These are phyloP conservation scores for Kockovaella imperatae DNA, from an alignment of 768 basidiomycete genomes.

Conservation along the genomic window DNA sequence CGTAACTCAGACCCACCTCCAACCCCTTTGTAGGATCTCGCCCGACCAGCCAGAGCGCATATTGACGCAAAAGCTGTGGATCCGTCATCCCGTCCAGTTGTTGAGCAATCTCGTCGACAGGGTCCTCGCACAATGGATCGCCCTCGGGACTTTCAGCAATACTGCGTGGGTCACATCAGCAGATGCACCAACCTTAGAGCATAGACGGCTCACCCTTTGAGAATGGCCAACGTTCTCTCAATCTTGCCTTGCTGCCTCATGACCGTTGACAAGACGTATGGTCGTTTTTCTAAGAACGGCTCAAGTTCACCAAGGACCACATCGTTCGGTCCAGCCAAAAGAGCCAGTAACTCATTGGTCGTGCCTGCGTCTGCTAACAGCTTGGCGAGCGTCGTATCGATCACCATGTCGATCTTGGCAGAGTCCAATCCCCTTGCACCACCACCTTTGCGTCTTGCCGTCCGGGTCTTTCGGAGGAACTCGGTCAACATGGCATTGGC, in stretches of 20 bases:
- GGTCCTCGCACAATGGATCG: constrained; percentile 60
- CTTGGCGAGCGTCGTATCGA: constrained; percentile 76
- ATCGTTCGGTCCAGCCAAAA: constrained; percentile 54
- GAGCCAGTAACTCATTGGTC: constrained; percentile 55
- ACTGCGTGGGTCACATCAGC: constrained; percentile 47
- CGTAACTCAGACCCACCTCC: constrained; percentile 51
- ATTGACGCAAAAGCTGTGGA: constrained; percentile 58
- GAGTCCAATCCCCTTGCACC: constrained; percentile 31
- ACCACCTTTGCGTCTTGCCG: constrained; percentile 42
- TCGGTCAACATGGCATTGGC: constrained; percentile 68
- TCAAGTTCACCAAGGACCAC: constrained; percentile 61
- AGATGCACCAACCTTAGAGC: background rate
- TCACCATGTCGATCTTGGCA: constrained; percentile 46
- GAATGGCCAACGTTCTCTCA: constrained; percentile 58
- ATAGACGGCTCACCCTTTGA: constrained; percentile 59
- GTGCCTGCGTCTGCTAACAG: constrained; percentile 60
- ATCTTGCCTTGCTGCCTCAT: constrained; percentile 56
- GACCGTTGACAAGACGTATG: constrained; percentile 57
- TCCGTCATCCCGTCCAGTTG: constrained; percentile 57
- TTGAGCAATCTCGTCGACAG: constrained; percentile 55
- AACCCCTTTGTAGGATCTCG: constrained; percentile 63
- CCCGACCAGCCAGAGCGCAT: constrained; percentile 73
- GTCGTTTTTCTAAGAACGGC: constrained; percentile 54
- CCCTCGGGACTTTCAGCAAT: constrained; percentile 54
- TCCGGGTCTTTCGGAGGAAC: constrained; percentile 60